Base-by-base conservation (phyloP, 805 yeast genomes). In the Aciculoconidium aculeatum region DNA sequence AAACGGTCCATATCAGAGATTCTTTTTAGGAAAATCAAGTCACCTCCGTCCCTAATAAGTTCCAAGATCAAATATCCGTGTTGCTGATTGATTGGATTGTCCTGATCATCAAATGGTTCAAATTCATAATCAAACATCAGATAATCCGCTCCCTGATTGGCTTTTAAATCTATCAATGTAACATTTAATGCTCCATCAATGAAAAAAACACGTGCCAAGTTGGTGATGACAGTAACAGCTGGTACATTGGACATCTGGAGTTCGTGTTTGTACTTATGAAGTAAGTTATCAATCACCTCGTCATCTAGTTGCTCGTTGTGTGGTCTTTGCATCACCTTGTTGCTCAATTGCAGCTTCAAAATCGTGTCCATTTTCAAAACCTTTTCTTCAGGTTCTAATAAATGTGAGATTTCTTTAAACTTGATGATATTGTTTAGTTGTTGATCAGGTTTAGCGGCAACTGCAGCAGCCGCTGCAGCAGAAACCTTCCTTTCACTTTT, bases 51-150 rank as follows among this genome's bases (percentile, higher is more conserved):
- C 35, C 67, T 69, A 40, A 72, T 65, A 41, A 78, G 58, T 44
- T 81, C 88, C 16, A 81, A 46, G 8, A 80, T 77, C 25, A 80
- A 56, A 42, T 72, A 80, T 0, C 90, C 92, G 32, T 62, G 68
- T 14, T 63, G 62, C 5, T 63, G 62, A 11, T 54, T 58, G 34
- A 75, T 42, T 5, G 15, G 32, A 4, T 22, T 51, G 6, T 45
- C 49, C 8, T 36, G 41, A 11, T 47, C 50, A 17, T 44, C 53
- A 4, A 36, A 44, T 3, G 48, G 39, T 23, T 51, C 78, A 52
- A 82, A 81, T 49, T 81, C 90, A 52, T 78, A 80, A 52, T 81
- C 90, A 49, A 81, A 82, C 78, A 82, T 76, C 45, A 83, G 82
- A 31, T 81, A 74, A 40, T 42, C 65, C n/a, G 45, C 45, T 2